Evolutionary conservation across 805 yeast species (phyloP).

Genomic region (Kodamaea sagamina): DNA sequence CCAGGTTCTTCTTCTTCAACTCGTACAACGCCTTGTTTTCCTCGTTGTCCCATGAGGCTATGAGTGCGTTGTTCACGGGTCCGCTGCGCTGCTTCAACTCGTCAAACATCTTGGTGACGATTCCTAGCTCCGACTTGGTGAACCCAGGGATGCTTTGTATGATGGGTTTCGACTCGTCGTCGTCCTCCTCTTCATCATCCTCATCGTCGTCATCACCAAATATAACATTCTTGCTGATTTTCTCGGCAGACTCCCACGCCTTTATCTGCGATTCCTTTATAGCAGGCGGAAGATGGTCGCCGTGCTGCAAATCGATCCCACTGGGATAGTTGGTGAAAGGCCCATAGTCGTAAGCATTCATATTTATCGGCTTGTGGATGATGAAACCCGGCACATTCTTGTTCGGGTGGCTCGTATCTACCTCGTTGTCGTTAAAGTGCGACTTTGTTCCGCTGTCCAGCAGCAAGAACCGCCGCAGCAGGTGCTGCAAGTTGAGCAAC

Average conservation of each 20-base stretch:
- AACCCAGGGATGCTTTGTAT: conserved; percentile 38
- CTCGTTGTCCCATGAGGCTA: conserved; percentile 10
- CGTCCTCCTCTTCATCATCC: conserved; percentile 22
- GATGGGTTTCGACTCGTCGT: conserved; percentile 1
- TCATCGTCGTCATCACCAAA: conserved; percentile 33
- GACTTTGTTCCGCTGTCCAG: conserved; percentile 1
- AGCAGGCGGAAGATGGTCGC: conserved; percentile 31
- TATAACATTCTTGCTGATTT: conserved; percentile 36
- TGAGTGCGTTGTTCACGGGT: background rate
- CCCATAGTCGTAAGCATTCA: conserved; percentile 39
- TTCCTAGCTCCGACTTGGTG: conserved; percentile 36
- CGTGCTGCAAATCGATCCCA: conserved; percentile 19
- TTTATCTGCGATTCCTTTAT: conserved; percentile 43
- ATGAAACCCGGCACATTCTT: conserved; percentile 27
- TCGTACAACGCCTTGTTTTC: conserved; percentile 15
- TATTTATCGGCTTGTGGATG: conserved; percentile 33
- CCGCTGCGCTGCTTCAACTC: conserved; percentile 6
- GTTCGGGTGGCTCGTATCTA: conserved; percentile 21
- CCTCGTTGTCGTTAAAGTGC: conserved; percentile 1
- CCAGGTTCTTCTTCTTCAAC: conserved; percentile 21
- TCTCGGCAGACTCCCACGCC: conserved; percentile 49
- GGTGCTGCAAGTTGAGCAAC: conserved; percentile 41
- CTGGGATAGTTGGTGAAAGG: conserved; percentile 31
- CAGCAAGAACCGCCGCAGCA: conserved; percentile 26
- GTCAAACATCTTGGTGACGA: conserved; percentile 15